Conservation (phyloP, 768 basidiomycete genomes). For the Kwoniella bestiolae region DNA sequence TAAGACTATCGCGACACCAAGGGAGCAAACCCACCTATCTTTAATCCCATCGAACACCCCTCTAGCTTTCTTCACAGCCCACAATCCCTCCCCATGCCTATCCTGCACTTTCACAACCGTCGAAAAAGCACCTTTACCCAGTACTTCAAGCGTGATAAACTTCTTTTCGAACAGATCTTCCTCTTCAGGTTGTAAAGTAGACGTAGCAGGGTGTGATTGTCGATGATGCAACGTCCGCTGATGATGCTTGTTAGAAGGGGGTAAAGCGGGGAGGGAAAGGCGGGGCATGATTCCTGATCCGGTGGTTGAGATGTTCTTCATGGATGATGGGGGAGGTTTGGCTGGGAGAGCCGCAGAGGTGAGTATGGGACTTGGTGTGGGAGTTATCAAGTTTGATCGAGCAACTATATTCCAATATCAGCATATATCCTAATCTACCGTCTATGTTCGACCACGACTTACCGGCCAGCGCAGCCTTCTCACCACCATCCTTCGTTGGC, state of each 20-base stretch:
- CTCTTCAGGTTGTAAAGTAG: constrained; percentile 24
- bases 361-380: constrained; percentile 26
- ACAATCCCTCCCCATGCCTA: constrained; percentile 64
- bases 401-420: background rate
- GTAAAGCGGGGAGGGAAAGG: constrained; percentile 46
- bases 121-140: constrained; percentile 93
- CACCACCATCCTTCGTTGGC: constrained; percentile 51
- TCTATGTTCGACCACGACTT: constrained; percentile 11
- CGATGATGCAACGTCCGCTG: constrained; percentile 46
- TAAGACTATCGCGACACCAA: too few species aligned
- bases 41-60: constrained; percentile 79
- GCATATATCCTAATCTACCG: background rate
- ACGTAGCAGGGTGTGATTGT: constrained; percentile 40
- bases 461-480: constrained; percentile 30
- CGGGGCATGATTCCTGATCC: constrained; percentile 42
- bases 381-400: constrained; percentile 24
- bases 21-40: too few species aligned
- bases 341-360: background rate
- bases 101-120: constrained; percentile 69
- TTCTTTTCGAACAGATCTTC: constrained; percentile 70
- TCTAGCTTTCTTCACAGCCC: constrained; percentile 92
- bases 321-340: constrained; percentile 9
- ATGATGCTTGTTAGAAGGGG: constrained; percentile 34
- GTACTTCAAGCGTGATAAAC: constrained; percentile 79
- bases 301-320: constrained; percentile 11